These are phyloP conservation scores for Boletus sp. DNA, from an alignment of 768 basidiomycete genomes.

Conservation along the genomic window DNA sequence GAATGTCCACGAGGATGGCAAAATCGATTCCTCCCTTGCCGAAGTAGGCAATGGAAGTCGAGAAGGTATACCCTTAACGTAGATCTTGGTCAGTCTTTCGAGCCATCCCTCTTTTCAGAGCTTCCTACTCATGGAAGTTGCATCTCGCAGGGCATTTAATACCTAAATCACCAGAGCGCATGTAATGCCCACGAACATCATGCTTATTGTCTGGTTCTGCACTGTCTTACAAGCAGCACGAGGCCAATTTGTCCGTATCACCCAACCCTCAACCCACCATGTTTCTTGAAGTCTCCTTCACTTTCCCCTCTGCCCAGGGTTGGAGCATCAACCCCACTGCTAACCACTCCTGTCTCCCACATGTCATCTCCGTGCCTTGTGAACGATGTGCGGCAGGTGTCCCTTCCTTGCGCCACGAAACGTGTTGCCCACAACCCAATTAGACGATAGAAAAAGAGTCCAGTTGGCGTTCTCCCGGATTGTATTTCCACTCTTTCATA, in stretches of 20 bases:
- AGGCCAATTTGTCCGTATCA: slow-evolving; percentile 8
- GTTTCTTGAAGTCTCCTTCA: slow-evolving; percentile 8
- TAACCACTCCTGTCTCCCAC: slow-evolving; percentile 4
- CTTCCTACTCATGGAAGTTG: slow-evolving; percentile 3
- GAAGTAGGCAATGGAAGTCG: not conserved
- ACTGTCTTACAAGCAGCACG: slow-evolving; percentile 6
- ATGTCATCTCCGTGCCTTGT: slow-evolving; percentile 13
- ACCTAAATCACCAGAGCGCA: not conserved
- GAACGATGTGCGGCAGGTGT: slow-evolving; percentile 11
- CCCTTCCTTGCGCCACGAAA: slow-evolving; percentile 10
- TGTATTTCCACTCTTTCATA: slow-evolving; percentile 10
- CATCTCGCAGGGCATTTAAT: not conserved
- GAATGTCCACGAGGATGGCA: not conserved
- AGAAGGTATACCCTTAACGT: not conserved
- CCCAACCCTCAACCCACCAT: slow-evolving; percentile 29
- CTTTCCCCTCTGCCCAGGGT: slow-evolving; percentile 32
- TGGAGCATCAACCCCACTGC: slow-evolving; percentile 5
- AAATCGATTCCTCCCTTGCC: not conserved
- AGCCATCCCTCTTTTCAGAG: not conserved
- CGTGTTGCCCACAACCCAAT: slow-evolving; percentile 32
- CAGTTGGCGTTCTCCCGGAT: not conserved
- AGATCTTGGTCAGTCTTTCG: slow-evolving; percentile 6
- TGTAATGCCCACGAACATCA: not conserved
- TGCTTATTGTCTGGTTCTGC: slow-evolving; percentile 1
- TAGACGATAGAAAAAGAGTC: slow-evolving; percentile 29